A percentile compares a stretch with the other conserved stretches of the same genome.
These are phyloP conservation scores for sunflower (Helianthus annuus) DNA, from an alignment of 129 eudicot genomes.

Conservation along the genomic window DNA sequence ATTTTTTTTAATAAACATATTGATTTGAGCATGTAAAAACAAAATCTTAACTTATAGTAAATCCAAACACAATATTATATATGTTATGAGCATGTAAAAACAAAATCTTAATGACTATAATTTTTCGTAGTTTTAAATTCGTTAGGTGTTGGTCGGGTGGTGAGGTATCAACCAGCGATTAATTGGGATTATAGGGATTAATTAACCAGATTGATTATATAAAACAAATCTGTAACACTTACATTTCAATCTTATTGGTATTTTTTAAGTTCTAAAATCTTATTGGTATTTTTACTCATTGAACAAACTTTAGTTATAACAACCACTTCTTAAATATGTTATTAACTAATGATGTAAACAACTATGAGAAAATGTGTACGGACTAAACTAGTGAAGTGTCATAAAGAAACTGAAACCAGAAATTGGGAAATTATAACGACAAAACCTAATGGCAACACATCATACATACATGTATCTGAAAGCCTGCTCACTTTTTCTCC, in stretches of 20 bases:
- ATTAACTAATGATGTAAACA: neutral
- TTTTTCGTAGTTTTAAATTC: too few relatives aligned
- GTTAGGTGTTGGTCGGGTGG: too few relatives aligned
- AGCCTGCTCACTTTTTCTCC: conserved; percentile 22
- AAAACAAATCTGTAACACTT: too few relatives aligned
- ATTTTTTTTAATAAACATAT: too few relatives aligned
- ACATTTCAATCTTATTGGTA: neutral
- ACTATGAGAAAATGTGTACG: neutral
- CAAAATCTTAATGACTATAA: too few relatives aligned
- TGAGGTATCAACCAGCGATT: too few relatives aligned
- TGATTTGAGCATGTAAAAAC: too few relatives aligned
- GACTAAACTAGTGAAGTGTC: neutral
- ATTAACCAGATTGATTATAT: too few relatives aligned
- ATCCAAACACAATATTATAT: too few relatives aligned
- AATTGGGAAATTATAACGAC: conserved; percentile 1
- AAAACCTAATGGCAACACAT: conserved; percentile 13
- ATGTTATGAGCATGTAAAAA: too few relatives aligned
- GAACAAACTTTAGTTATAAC: neutral
- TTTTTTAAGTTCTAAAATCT: neutral
- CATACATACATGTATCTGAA: conserved; percentile 8
- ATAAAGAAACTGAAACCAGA: neutral
- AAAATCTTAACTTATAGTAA: too few relatives aligned
- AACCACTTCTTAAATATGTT: neutral
- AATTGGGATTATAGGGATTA: too few relatives aligned
- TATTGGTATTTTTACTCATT: neutral